Evolutionary conservation across 108 stramenopile genomes (phyloP), one percentile per base, ranked within the genome.

Genomic region (Fragilaria radians): DNA sequence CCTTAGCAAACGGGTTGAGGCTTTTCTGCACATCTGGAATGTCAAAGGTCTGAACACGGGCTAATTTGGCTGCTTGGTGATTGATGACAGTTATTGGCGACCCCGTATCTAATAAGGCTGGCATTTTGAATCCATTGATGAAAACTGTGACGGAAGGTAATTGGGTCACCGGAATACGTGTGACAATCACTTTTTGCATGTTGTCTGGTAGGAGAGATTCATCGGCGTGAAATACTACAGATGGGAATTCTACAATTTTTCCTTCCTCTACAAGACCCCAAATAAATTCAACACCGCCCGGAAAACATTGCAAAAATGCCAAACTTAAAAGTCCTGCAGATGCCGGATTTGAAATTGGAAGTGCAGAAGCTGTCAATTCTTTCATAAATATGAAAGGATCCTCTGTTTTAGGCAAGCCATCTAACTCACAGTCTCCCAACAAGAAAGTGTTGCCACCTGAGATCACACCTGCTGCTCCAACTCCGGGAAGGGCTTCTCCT

Each of bases 41-140:
- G 26, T 50, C 30, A 17, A 66, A 57, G 4, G 72, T 69, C 33
- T 63, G 33, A 31, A 89, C 70, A 5, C 80, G 74, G 7, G 80
- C 83, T 51, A 54, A 48, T 52, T 70, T 47, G 5, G 88, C 88
- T 27, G 88, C 88, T 27, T 70, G 45, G 22, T 77, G 67, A 69
- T 85, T 85, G 36, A 89, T 53, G 0, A 89, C 82, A n/a, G 88
- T 85, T 28, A 85, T 74, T 0, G 88, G 88, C 0, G 78, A 81
- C 47, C 88, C 88, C 3, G 88, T 89, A 58, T 89, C 88, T 36
- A 89, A 73, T 31, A 89, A 67, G n/a, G 88, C 88, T 17, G 81
- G 77, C 25, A 89, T 73, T 45, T 75, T 60, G 0, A 72, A 56
- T 31, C 78, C 78, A 64, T 85, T 85, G 45, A 89, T 66, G 11